A percentile compares a stretch with the other conserved stretches of the same genome.
Conservation (phyloP, 495 filamentous ascomycete genomes). For the Tetracladium setigerum region DNA sequence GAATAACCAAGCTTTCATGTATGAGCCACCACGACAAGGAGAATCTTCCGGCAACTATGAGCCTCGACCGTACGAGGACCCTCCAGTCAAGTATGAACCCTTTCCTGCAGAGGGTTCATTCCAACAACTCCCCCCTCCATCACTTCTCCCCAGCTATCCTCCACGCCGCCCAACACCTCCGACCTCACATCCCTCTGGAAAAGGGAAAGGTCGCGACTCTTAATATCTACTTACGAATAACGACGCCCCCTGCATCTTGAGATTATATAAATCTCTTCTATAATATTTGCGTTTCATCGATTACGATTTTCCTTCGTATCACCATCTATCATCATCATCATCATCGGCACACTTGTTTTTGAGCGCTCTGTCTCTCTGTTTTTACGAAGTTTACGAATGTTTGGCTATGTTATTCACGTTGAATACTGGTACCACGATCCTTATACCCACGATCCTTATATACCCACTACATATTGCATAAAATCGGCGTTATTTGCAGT, state of each 20-base stretch:
- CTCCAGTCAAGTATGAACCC: slow-evolving; percentile 14
- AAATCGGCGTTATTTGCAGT: slow-evolving; percentile 14
- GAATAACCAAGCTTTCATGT: slow-evolving; percentile 16
- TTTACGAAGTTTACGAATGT: slow-evolving; percentile 20
- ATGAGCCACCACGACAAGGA: slow-evolving; percentile 13
- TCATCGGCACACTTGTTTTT: too few species aligned
- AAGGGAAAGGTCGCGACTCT: slow-evolving; percentile 19
- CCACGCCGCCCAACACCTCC: slow-evolving; percentile 15
- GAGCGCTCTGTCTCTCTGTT: not conserved
- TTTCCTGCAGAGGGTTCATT: not conserved
- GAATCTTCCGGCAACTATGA: slow-evolving; percentile 12
- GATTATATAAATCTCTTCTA: slow-evolving; percentile 11
- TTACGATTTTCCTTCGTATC: slow-evolving; percentile 17
- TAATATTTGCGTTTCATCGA: slow-evolving; percentile 15
- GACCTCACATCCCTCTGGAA: slow-evolving; percentile 13
- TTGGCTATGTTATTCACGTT: slow-evolving; percentile 19
- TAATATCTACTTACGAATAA: slow-evolving; percentile 18
- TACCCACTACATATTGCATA: slow-evolving; percentile 18
- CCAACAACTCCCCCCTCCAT: slow-evolving; percentile 1
- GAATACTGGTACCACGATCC: slow-evolving; percentile 20
- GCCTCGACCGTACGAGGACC: slow-evolving; percentile 9
- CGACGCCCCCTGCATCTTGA: slow-evolving; percentile 7
- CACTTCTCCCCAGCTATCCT: slow-evolving; percentile 19
- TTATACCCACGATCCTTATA: slow-evolving; percentile 19
- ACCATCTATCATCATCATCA: slow-evolving; percentile 1